Base-by-base conservation (phyloP, 208 protist species). In the Trypanosoma theileri region DNA sequence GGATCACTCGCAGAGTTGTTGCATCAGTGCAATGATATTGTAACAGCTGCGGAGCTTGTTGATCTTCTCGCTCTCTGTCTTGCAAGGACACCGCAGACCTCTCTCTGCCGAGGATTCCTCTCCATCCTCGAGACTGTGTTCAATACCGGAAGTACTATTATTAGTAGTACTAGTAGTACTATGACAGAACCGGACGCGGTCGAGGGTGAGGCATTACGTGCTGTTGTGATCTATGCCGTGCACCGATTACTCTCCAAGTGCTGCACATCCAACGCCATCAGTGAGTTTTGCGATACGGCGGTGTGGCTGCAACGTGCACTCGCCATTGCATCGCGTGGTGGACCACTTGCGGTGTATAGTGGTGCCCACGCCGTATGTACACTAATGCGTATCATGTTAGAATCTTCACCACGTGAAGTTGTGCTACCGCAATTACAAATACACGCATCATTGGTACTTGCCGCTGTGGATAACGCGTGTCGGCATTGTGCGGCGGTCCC, bases 211-310 rank as follows among this genome's bases (percentile, higher is more conserved):
- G 9, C 21, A 17, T 26, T 71, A 7, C 66, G 61, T 63, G 14
- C 66, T 14, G 57, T 71, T 40, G 26, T 51, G 24, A 14, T 71
- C 4, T 61, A 64, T 28, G 66, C 54, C 12, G 42, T 71, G 7
- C 46, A 71, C 14, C 66, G 66, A 19, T 14, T 71, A 9, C 16
- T 71, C 11, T 58, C 56, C n/a, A 58, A 21, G 13, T 71, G 66
- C 44, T 40, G 0, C 12, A 26, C 12, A 35, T 64, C 56, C 50
- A 2, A 63, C 19, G 3, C 42, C 10, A 3, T 40, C 11, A n/a
- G 35, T 42, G 21, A 35, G 11, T 28, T 35, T 40, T 60, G 63
- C 28, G 53, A 69, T 28, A 35, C 53, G 17, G 0, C 13, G 11
- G 24, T 35, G 53, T 69, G 63, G 63, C 14, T 69, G 26, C 52